These are phyloP conservation scores for Colletotrichum paranaense DNA, from an alignment of 2,329 filamentous ascomycete species.

Conservation along the genomic window DNA sequence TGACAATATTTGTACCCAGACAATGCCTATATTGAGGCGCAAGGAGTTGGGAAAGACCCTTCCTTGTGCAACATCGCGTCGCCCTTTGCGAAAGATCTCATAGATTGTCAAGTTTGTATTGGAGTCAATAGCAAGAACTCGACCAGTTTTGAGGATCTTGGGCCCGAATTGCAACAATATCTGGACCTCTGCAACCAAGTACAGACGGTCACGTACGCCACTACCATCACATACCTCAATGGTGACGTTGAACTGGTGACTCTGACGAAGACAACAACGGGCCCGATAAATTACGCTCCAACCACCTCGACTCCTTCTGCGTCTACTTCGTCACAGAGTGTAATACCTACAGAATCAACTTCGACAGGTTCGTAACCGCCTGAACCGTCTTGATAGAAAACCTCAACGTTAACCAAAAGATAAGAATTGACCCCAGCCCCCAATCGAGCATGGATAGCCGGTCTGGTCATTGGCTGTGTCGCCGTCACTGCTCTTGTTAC, in stretches of 20 bases:
- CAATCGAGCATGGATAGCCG: constrained; percentile 14
- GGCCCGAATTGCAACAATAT: background rate
- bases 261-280: too few relatives aligned
- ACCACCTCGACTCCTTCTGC: too few relatives aligned
- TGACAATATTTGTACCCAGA: background rate
- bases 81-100: background rate
- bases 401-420: background rate
- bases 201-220: background rate
- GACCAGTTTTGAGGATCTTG: background rate
- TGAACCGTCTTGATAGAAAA: too few relatives aligned
- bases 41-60: background rate
- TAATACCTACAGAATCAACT: too few relatives aligned
- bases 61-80: background rate
- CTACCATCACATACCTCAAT: background rate
- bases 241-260: too few relatives aligned
- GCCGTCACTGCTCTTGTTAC: background rate
- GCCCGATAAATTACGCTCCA: too few relatives aligned
- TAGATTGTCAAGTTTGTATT: background rate
- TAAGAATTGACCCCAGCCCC: background rate
- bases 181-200: background rate
- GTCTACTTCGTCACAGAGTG: too few relatives aligned
- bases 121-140: background rate
- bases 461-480: background rate
- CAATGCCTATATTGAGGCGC: background rate
- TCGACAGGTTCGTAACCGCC: too few relatives aligned